Conservation (phyloP, 306 rosid species). For the Clitoria ternatea region DNA sequence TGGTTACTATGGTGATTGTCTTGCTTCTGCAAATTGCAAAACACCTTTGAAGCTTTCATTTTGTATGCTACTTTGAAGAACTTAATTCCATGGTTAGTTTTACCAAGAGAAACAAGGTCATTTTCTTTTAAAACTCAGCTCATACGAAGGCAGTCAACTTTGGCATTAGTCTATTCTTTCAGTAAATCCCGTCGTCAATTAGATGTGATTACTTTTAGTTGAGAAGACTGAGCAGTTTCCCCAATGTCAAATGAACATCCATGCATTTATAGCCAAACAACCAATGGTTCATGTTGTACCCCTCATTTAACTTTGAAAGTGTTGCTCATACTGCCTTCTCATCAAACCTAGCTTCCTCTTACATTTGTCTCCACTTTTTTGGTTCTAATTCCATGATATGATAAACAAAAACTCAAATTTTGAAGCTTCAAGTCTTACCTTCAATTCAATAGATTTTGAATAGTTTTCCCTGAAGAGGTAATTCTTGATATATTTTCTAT, state of each 20-base stretch:
- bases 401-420: neutral
- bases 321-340: conserved; percentile 1
- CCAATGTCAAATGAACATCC: neutral
- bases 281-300: neutral
- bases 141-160: neutral
- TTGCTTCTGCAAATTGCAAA: neutral
- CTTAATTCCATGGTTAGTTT: neutral
- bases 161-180: neutral
- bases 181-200: neutral
- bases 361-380: neutral
- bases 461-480: neutral
- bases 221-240: neutral
- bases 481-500: neutral
- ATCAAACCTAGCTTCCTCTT: neutral
- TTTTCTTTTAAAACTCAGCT: neutral
- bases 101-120: neutral
- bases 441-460: conserved; percentile 1
- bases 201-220: conserved; percentile 1
- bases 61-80: neutral
- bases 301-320: neutral
- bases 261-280: neutral
- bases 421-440: neutral
- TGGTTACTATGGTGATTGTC: neutral
- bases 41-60: neutral
- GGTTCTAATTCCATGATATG: neutral